These are phyloP conservation scores for Rhodotorula graminis DNA, from an alignment of 768 basidiomycete genomes.

Conservation along the genomic window DNA sequence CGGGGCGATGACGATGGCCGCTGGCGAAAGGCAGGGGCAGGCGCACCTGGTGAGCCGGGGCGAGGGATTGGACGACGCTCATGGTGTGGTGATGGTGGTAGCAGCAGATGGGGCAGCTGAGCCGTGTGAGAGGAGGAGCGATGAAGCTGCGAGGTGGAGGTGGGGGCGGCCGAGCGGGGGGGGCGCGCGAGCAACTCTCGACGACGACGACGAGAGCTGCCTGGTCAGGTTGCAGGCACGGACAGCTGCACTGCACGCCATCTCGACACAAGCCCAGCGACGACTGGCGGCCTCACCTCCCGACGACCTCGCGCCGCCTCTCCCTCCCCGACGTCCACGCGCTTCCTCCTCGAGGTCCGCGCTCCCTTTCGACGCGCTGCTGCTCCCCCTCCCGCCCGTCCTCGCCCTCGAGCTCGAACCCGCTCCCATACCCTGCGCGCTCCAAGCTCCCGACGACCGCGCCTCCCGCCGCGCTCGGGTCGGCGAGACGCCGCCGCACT, in stretches of 20 bases:
- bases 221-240: no score
- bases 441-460: conserved; percentile 2
- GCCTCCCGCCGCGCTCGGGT: not conserved
- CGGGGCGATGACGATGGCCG: not conserved
- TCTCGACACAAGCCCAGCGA: no score
- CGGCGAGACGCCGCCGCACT: not conserved
- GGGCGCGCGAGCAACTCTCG: no score
- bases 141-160: no score
- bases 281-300: no score
- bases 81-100: no score
- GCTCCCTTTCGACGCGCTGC: not conserved
- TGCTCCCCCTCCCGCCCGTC: not conserved
- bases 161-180: no score
- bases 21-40: not conserved
- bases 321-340: not conserved
- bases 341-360: not conserved
- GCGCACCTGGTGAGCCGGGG: conserved; percentile 11
- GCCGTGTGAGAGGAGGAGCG: no score
- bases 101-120: no score
- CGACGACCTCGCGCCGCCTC: no score
- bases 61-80: not conserved
- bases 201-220: no score
- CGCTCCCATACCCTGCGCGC: conserved; percentile 19
- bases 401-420: conserved; percentile 1
- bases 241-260: no score